These are phyloP conservation scores for Penicillium concentricum DNA, from an alignment of 2,329 filamentous ascomycete genomes.

Conservation along the genomic window DNA sequence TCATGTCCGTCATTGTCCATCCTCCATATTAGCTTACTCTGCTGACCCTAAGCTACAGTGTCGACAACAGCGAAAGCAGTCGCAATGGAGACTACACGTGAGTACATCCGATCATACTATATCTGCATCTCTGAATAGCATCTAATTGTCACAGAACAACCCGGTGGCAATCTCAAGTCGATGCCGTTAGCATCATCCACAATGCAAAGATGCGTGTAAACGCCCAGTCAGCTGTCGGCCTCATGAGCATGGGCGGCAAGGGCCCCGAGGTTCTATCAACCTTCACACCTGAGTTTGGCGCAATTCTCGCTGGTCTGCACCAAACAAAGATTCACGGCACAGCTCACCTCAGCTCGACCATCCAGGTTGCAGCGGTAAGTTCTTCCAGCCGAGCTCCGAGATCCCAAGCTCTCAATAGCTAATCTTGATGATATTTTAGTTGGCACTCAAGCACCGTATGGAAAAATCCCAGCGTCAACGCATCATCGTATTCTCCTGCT, in stretches of 20 bases:
- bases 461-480: constrained; percentile 96
- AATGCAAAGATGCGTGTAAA: constrained; percentile 93
- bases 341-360: constrained; percentile 84
- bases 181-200: constrained; percentile 93
- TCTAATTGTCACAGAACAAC: constrained; percentile 65
- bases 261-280: constrained; percentile 97
- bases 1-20: constrained; percentile 57
- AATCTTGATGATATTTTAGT: constrained; percentile 51
- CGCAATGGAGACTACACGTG: constrained; percentile 88
- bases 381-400: not conserved
- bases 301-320: constrained; percentile 88
- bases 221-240: constrained; percentile 91
- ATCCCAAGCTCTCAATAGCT: constrained; percentile 10
- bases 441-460: constrained; percentile 95
- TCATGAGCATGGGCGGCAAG: constrained; percentile 98
- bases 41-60: constrained; percentile 49
- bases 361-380: constrained; percentile 90
- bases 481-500: constrained; percentile 96
- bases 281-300: constrained; percentile 92
- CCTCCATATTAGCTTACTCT: not conserved
- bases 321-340: constrained; percentile 91
- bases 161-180: constrained; percentile 92
- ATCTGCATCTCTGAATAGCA: not conserved
- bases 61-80: constrained; percentile 98
- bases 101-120: constrained; percentile 16